These are phyloP conservation scores for Sarcocystis neurona DNA, from an alignment of 169 alveolate genomes.

Conservation along the genomic window DNA sequence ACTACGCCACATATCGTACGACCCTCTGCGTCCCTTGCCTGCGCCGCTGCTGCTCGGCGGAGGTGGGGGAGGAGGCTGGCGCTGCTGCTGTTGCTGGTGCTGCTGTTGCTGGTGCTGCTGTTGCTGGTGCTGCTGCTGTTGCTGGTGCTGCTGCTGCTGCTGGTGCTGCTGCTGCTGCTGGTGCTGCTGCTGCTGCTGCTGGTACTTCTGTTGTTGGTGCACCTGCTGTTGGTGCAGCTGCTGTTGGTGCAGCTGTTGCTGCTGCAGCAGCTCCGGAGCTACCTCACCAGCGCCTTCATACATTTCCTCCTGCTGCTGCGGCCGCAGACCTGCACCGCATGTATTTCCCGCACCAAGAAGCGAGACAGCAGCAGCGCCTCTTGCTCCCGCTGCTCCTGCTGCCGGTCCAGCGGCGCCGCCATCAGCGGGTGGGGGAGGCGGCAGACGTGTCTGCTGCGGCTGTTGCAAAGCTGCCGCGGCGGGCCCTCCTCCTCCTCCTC, in stretches of 20 bases:
- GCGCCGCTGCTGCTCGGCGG: background rate
- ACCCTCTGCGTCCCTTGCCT: conserved; percentile 1
- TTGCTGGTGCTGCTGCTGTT: background rate
- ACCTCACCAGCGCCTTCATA: conserved; percentile 25
- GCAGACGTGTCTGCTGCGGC: background rate
- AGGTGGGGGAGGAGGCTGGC: conserved; percentile 27
- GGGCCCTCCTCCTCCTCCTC: background rate
- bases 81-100: background rate
- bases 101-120: conserved; percentile 15
- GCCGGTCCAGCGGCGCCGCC: background rate
- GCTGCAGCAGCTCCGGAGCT: conserved; percentile 15
- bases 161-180: conserved; percentile 15
- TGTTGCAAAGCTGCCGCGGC: background rate
- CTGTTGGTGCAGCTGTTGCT: conserved; percentile 12
- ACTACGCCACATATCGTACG: conserved; percentile 13
- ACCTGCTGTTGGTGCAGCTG: conserved; percentile 23
- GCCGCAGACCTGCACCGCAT: too few relatives aligned
- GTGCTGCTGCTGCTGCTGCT: conserved; percentile 35
- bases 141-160: conserved; percentile 54
- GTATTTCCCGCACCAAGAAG: too few relatives aligned
- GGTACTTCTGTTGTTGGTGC: background rate
- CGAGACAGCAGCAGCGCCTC: background rate
- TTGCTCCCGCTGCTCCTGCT: background rate
- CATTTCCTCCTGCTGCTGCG: too few relatives aligned
- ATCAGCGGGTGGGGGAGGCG: background rate